Base-by-base conservation (phyloP, 176 grass and related monocot genomes). In the Bothriochloa decipiens region DNA sequence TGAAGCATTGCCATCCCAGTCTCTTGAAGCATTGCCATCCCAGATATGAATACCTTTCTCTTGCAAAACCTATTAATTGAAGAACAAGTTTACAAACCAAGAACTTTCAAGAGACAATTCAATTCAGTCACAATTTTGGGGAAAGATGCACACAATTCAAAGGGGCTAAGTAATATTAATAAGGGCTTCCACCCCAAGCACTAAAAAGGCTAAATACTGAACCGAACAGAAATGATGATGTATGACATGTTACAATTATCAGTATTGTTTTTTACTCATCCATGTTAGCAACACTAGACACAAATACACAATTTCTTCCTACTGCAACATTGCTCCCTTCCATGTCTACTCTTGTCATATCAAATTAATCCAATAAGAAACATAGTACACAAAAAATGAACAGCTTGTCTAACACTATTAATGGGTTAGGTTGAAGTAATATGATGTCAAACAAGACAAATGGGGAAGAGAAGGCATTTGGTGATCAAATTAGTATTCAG, bases 1-100 rank as follows among this genome's bases (percentile, higher is more conserved):
- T 85, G 94, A 93, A 78, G 91, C 94, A 90, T 97, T 97, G 57
- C 91, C 94, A 90, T 94, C 92, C 94, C 94, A 97, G 76, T 94
- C 91, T 84, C 89, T 94, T 85, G 94, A 93, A 78, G 91, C 94
- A 90, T 97, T 97, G 57, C 91, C 94, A 90, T 94, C 92, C 94
- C 94, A 97, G 76, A 97, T 97, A 85, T 83, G 90, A 50, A 97
- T 89, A 22, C 77, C 83, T 58, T 92, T 94, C 83, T 94, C 94
- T 82, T 97, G 90, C 45, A 97, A 79, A 88, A 94, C 83, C 88
- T 97, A 87, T 42, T 29, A 22, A 66, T 83, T 77, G 20, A 78
- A 81, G n/a, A 17, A 5, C 2, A 37, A 8, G 49, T 9, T 37
- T 37, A 32, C 11, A 76, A 76, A 57, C 36, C 16, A 33, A 6